phyloP scores from a whole-genome alignment of 2,329 filamentous ascomycete genomes.

The Fusarium lyarnte region DNA sequence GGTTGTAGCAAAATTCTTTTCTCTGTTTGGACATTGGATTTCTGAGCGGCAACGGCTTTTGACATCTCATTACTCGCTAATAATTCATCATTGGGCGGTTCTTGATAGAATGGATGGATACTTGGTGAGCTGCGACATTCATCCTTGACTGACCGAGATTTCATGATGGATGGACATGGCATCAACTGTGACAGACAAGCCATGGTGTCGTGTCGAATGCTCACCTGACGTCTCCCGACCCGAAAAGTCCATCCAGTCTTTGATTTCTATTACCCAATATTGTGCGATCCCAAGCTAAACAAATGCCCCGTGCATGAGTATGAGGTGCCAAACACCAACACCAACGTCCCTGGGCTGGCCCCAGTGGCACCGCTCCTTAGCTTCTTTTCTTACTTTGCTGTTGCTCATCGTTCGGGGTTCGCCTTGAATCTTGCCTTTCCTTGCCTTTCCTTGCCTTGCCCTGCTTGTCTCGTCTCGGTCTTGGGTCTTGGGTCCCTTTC shows the following conservation, averaged over 20 bases:
- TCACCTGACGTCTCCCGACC: constrained; percentile 41
- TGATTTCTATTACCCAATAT: constrained; percentile 62
- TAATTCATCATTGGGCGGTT: constrained; percentile 27
- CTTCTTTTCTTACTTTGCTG: constrained; percentile 8
- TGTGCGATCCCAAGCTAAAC: constrained; percentile 46
- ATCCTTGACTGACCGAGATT: constrained; percentile 2
- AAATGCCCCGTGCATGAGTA: constrained; percentile 39
- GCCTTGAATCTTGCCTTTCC: constrained; percentile 19
- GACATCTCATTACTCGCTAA: constrained; percentile 25
- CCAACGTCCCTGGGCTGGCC: constrained; percentile 26
- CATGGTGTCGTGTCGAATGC: constrained; percentile 40
- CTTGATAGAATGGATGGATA: neutral
- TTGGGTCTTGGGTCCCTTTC: neutral
- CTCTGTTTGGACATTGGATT: constrained; percentile 23
- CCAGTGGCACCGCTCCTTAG: constrained; percentile 32
- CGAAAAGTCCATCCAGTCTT: constrained; percentile 52
- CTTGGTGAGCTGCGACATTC: neutral
- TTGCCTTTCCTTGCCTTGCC: neutral
- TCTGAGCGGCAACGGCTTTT: constrained; percentile 25
- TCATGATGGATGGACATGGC: constrained; percentile 4
- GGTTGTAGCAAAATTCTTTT: constrained; percentile 27
- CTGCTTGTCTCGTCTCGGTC: constrained; percentile 9
- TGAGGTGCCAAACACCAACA: constrained; percentile 32
- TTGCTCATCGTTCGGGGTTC: constrained; percentile 34
- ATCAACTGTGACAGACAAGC: constrained; percentile 5